Evolutionary conservation across 2,329 filamentous ascomycete genomes (phyloP).

Genomic region (Truncatella angustata): DNA sequence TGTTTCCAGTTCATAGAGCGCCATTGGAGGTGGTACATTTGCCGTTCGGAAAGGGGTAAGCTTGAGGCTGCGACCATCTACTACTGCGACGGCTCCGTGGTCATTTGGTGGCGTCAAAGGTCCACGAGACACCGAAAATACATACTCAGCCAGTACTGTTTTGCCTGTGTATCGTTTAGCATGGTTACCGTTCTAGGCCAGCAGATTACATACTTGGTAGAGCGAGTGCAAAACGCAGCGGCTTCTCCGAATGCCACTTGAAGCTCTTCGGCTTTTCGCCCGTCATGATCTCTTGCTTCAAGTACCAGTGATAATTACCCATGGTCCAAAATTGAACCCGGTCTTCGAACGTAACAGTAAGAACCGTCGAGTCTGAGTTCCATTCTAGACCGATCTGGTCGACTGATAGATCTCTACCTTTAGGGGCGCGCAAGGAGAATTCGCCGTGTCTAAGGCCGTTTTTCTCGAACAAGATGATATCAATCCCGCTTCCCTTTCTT

Average conservation of each 20-base stretch:
- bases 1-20: constrained; percentile 69
- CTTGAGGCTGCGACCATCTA: constrained; percentile 79
- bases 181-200: not conserved
- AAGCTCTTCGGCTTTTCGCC: constrained; percentile 32
- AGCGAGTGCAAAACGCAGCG: constrained; percentile 64
- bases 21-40: constrained; percentile 92
- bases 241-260: constrained; percentile 85
- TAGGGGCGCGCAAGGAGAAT: constrained; percentile 72
- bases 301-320: constrained; percentile 96
- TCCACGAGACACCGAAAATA: constrained; percentile 66
- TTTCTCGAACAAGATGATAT: constrained; percentile 93
- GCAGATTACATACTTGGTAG: constrained; percentile 40
- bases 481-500: constrained; percentile 63
- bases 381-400: constrained; percentile 69
- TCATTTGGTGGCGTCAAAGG: constrained; percentile 71
- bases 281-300: constrained; percentile 80
- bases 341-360: constrained; percentile 75
- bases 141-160: constrained; percentile 63
- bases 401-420: constrained; percentile 53
- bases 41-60: constrained; percentile 81
- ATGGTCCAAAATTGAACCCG: constrained; percentile 93
- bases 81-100: constrained; percentile 74
- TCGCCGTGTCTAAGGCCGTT: constrained; percentile 97
- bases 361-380: constrained; percentile 89
- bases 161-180: constrained; percentile 32